Percentiles rank a stretch among this genome's conserved stretches.
Evolutionary conservation across 305 asterid species (phyloP).

Genomic region (Fraxinus xanthoxyloides): DNA sequence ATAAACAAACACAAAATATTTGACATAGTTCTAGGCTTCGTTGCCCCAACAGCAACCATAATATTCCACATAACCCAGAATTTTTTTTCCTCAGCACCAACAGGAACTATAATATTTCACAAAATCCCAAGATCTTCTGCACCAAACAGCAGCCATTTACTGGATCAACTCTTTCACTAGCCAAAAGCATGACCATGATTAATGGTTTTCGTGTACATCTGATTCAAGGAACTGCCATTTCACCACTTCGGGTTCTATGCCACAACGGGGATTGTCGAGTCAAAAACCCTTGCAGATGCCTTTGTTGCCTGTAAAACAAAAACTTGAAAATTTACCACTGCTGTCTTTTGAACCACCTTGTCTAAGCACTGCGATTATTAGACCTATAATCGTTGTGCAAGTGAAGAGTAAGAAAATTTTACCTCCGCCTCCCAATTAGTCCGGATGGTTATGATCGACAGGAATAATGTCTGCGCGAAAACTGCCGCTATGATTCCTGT

Average conservation of each 20-base stretch:
- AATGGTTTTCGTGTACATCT: not conserved
- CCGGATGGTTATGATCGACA: slow-evolving; percentile 41
- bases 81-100: not conserved
- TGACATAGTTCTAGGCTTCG: not conserved
- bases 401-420: not conserved
- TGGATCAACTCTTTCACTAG: not conserved
- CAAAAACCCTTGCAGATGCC: slow-evolving; percentile 40
- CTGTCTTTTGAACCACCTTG: not conserved
- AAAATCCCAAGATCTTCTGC: not conserved
- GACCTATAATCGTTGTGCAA: not conserved
- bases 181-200: not conserved
- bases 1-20: not conserved
- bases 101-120: not conserved
- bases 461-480: slow-evolving; percentile 42
- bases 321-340: not conserved
- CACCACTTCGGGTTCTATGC: slow-evolving; percentile 17
- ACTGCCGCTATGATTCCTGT: slow-evolving; percentile 44
- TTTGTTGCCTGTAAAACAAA: slow-evolving; percentile 31
- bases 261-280: slow-evolving; percentile 39
- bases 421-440: slow-evolving; percentile 52
- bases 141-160: slow-evolving; percentile 10
- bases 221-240: not conserved
- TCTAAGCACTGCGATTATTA: not conserved
- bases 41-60: slow-evolving; percentile 7
- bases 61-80: not conserved